A percentile compares a stretch with the other conserved stretches of the same genome.
Conservation (phyloP, 495 filamentous ascomycete genomes). For the Annulohypoxylon stygium region DNA sequence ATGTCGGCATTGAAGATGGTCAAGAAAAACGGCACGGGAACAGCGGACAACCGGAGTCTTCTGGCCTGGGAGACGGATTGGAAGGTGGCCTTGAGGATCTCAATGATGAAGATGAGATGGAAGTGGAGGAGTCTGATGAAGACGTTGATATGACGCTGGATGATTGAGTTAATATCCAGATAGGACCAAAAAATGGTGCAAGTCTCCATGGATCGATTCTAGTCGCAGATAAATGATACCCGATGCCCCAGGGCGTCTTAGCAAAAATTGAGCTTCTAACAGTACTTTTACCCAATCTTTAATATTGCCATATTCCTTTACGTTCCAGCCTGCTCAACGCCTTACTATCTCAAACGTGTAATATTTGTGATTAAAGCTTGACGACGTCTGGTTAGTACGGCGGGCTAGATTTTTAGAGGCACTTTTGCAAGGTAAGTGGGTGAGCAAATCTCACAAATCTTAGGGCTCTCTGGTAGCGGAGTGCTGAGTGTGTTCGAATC, state of each 20-base stretch:
- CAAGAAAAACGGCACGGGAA: constrained; percentile 8
- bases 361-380: not conserved
- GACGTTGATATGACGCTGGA: constrained; percentile 37
- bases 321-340: not conserved
- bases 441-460: not conserved
- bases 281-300: no score
- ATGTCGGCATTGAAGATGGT: constrained; percentile 55
- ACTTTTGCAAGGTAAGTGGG: not conserved
- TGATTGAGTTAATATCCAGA: constrained; percentile 2
- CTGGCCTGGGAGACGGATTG: constrained; percentile 5
- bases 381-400: not conserved
- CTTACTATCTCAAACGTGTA: not conserved
- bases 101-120: constrained; percentile 25
- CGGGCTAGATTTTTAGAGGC: not conserved
- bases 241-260: constrained; percentile 5
- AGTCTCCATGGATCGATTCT: not conserved
- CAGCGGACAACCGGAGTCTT: not conserved
- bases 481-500: no score
- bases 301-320: not conserved
- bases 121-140: constrained; percentile 29
- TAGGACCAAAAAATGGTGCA: no score
- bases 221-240: constrained; percentile 15
- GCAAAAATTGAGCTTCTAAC: not conserved
- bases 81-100: constrained; percentile 15
- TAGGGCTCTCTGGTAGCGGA: no score